Base-by-base conservation (phyloP, 371 early-diverging fungal species). In the Phascolomyces articulosus region DNA sequence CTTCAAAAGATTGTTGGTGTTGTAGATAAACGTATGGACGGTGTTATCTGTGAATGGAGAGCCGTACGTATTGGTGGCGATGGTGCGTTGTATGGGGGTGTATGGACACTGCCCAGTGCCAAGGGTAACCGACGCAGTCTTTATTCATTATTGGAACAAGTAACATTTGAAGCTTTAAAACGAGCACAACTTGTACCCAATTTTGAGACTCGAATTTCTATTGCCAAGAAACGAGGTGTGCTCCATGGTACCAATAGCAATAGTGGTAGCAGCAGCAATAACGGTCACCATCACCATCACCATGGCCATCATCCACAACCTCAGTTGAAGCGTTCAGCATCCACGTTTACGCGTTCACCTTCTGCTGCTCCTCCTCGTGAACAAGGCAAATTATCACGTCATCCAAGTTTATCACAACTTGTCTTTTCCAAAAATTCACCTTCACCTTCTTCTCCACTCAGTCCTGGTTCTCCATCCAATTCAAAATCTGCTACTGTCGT, bases 141-240 rank as follows among this genome's bases (percentile, higher is more conserved):
- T 27, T 83, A 80, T 61, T 74, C 80, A 4, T 49, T 83, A 18
- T 55, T 83, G 51, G 83, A 83, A 28, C 76, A 83, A 66, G 76
- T 83, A 8, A 83, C 83, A 2, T 80, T 80, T 67, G 83, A 83
- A 62, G 83, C 83, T 16, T 57, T 80, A 16, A 83, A 80, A 47
- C 71, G 83, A 23, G 83, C 83, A 9, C 80, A 83, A 48, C 63
- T 80, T 0, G 83, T 83, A 11, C 83, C 83, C 18, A 83, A 83
- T 56, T 83, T 83, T 58, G 83, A 83, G 56, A 78, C 78, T 1
- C 73, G 83, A 18, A 79, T 83, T 34, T 75, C 80, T 1, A 48
- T 83, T 31, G 83, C 83, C 11, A 79, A 80, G 44, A 78, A 79
- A 44, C 72, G 80, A 47, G 83, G 80, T 24, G 66, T 82, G 7